phyloP scores from a whole-genome alignment of 2,329 filamentous ascomycete genomes.

The Macrophomina pseudophaseolina region DNA sequence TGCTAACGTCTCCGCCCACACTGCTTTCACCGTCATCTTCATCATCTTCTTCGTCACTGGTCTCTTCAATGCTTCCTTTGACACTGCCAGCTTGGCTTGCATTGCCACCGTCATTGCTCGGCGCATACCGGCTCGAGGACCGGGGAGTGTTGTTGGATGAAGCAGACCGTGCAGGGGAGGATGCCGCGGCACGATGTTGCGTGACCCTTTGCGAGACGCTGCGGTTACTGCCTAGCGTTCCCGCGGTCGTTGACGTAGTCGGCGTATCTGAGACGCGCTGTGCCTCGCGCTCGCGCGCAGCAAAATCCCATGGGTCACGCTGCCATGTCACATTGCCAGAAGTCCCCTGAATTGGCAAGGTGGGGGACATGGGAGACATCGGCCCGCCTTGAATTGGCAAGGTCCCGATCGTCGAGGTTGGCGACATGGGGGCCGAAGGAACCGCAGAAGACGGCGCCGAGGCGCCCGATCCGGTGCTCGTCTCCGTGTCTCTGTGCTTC shows the following conservation, averaged over 20 bases:
- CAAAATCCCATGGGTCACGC: slow-evolving; percentile 25
- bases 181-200: neutral
- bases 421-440: slow-evolving; percentile 20
- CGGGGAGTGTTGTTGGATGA: slow-evolving; percentile 23
- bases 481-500: slow-evolving; percentile 24
- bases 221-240: slow-evolving; percentile 24
- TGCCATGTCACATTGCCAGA: slow-evolving; percentile 19
- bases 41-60: slow-evolving; percentile 26
- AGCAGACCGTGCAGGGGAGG: slow-evolving; percentile 26
- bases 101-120: slow-evolving; percentile 9
- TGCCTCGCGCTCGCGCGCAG: slow-evolving; percentile 16
- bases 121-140: slow-evolving; percentile 20
- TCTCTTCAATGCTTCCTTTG: slow-evolving; percentile 27
- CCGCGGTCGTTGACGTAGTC: slow-evolving; percentile 22
- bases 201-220: slow-evolving; percentile 24
- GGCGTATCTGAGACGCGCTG: slow-evolving; percentile 25
- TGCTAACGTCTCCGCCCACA: slow-evolving; percentile 2
- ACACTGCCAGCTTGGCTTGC: slow-evolving; percentile 23
- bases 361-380: slow-evolving; percentile 22
- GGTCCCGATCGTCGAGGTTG: slow-evolving; percentile 24
- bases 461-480: slow-evolving; percentile 20
- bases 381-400: slow-evolving; percentile 23
- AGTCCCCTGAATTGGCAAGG: slow-evolving; percentile 16
- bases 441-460: slow-evolving; percentile 21
- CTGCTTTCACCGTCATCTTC: slow-evolving; percentile 21